Evolutionary conservation across 2,329 filamentous ascomycete species (phyloP), one percentile per base, ranked within the genome.

Genomic region (Orbilia oligospora): DNA sequence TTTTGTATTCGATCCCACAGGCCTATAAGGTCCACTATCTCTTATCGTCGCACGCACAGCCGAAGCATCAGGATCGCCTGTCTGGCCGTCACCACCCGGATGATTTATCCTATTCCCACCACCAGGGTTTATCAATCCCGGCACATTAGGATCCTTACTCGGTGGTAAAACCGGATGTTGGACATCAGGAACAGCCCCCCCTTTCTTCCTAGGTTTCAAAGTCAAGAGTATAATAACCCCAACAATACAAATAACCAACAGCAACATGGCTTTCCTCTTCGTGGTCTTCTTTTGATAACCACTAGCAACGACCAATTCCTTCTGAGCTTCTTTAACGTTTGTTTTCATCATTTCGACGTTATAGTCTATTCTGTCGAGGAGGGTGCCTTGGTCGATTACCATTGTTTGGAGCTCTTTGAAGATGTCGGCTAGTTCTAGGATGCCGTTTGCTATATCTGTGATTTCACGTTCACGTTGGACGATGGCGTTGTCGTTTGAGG

Each of bases 371-470:
- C 96, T 91, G 84, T 97, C 94, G 22, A 97, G 88, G 89, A 97
- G 92, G 14, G 93, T 96, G 67, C 93, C 93, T 84, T 96, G 92
- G 83, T 96, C 92, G 81, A 97, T 94, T 81, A 97, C 93, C 94
- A 99, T 98, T 58, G 88, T 91, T 85, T 99, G 96, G 33, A 99
- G 87, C 83, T 99, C 96, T 80, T 97, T 93, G 86, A 99, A 99
- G 64, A 99, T 93, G 84, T 97, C 96, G 3, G 95, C 93, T 6
- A 99, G 87, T 83, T 98, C 95, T 83, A 99, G 98, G 84, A 99
- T 98, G 73, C 96, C 95, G 84, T 97, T 94, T 1, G 96, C 96
- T 80, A 99, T 99, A 82, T 97, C 94, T 83, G 97, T 97, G 82
- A 99, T 99, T 85, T 98, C 96, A 48, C 92, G 91, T 85, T 99